A percentile compares a stretch with the other conserved stretches of the same genome.
Evolutionary conservation across 2,329 filamentous ascomycete genomes (phyloP).

Genomic region (Tolypocladium endophyticum): DNA sequence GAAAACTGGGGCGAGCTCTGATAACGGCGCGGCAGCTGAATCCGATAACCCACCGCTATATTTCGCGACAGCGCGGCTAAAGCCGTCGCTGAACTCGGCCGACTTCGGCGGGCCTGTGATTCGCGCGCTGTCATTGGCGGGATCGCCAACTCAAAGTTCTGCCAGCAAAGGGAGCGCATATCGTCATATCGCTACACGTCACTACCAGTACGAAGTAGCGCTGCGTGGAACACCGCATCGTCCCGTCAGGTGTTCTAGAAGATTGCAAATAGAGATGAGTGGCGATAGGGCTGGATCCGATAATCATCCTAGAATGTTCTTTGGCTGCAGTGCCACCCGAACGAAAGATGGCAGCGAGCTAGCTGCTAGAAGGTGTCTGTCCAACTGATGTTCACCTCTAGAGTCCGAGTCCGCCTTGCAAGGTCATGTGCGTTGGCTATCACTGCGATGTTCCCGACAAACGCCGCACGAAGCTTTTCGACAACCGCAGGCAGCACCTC

Average conservation of each 20-base stretch:
- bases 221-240: too few relatives aligned
- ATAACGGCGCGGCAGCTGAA: not conserved
- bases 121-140: conserved; percentile 5
- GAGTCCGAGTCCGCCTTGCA: not conserved
- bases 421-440: not conserved
- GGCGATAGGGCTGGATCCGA: not conserved
- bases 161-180: too few relatives aligned
- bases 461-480: not conserved
- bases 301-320: not conserved
- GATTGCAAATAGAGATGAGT: not conserved
- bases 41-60: not conserved
- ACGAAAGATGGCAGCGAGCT: not conserved
- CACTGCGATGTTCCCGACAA: too few relatives aligned
- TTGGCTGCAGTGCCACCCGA: not conserved
- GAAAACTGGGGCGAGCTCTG: conserved; percentile 3
- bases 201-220: too few relatives aligned
- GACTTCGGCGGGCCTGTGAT: conserved; percentile 9
- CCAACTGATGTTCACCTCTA: too few relatives aligned
- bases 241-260: not conserved
- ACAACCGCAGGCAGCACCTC: not conserved
- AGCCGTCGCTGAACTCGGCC: conserved; percentile 1
- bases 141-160: not conserved
- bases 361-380: not conserved
- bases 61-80: not conserved
- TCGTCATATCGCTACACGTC: not conserved